phyloP scores from a whole-genome alignment of 805 yeast genomes.

The Pichia gijzeniarum region DNA sequence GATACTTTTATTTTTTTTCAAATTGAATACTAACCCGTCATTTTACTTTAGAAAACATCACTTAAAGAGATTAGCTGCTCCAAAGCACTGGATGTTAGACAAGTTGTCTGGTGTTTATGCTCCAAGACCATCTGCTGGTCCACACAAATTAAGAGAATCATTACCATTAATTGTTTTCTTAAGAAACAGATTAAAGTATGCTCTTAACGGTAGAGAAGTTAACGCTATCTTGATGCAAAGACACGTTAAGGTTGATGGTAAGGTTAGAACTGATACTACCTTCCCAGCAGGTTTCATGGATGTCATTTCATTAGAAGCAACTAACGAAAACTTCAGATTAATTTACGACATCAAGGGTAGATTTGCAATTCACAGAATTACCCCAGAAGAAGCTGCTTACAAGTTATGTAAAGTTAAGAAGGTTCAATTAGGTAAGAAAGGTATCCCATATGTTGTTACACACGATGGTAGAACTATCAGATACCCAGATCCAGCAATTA shows the following conservation, averaged over 20 bases:
- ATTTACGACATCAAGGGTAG: constrained; percentile 98
- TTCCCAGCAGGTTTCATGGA: constrained; percentile 99
- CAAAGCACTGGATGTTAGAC: constrained; percentile 99
- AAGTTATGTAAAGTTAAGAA: constrained; percentile 97
- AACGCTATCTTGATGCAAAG: constrained; percentile 98
- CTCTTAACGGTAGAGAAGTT: constrained; percentile 98
- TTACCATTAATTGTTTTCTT: constrained; percentile 94
- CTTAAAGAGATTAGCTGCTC: constrained; percentile 99
- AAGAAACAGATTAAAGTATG: constrained; percentile 98
- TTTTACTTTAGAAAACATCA: constrained; percentile 76
- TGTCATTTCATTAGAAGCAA: constrained; percentile 93
- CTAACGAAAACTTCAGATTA: constrained; percentile 99
- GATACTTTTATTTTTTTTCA: neutral
- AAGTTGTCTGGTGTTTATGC: constrained; percentile 99
- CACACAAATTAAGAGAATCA: constrained; percentile 98
- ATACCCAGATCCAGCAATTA: constrained; percentile 97
- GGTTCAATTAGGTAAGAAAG: constrained; percentile 97
- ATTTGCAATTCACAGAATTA: constrained; percentile 98
- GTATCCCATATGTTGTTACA: constrained; percentile 96
- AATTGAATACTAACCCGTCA: neutral
- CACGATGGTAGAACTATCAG: constrained; percentile 99
- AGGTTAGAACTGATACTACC: constrained; percentile 98
- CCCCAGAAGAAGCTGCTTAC: constrained; percentile 97
- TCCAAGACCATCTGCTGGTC: constrained; percentile 99
- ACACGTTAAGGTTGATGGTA: constrained; percentile 97